phyloP scores from a whole-genome alignment of 2,329 filamentous ascomycete genomes.

The Colletotrichum brevisporum region DNA sequence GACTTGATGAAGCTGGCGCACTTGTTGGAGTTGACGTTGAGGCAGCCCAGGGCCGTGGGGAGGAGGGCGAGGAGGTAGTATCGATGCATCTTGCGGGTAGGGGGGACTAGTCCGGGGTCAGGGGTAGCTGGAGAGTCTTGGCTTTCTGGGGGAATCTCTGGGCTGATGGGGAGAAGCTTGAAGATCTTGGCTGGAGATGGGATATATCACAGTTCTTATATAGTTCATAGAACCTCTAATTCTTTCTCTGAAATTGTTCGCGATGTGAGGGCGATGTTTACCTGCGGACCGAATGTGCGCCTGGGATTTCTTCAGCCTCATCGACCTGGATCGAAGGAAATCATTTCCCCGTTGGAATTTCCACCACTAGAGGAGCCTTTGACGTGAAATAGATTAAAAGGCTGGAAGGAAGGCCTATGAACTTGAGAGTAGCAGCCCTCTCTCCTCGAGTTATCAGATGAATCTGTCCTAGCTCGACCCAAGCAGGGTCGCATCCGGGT shows the following conservation, averaged over 20 bases:
- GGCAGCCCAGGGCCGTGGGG: conserved; percentile 47
- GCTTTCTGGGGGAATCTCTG: conserved; percentile 10
- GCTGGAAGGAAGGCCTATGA: not conserved
- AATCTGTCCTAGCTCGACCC: not conserved
- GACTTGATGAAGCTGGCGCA: conserved; percentile 52
- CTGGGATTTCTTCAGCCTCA: conserved; percentile 5
- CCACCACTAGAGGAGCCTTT: conserved; percentile 10
- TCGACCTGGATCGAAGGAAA: conserved; percentile 11
- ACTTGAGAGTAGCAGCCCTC: not conserved
- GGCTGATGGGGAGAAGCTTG: not conserved
- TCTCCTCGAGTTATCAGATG: not conserved
- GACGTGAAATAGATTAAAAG: not conserved
- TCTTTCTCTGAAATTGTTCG: fast-evolving
- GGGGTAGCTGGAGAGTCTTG: not conserved
- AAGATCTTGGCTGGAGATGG: conserved; percentile 4
- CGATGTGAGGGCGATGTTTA: not conserved
- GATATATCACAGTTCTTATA: conserved; percentile 17
- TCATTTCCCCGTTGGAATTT: conserved; percentile 2
- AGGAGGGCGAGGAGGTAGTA: conserved; percentile 43
- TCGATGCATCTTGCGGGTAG: conserved; percentile 40
- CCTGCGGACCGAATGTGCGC: too few relatives aligned
- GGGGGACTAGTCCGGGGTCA: not conserved
- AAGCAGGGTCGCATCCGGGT: not conserved
- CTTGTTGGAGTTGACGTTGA: conserved; percentile 47
- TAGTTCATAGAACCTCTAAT: not conserved